Evolutionary conservation across 2,329 filamentous ascomycete genomes (phyloP).

Genomic region (Bertia moriformis): DNA sequence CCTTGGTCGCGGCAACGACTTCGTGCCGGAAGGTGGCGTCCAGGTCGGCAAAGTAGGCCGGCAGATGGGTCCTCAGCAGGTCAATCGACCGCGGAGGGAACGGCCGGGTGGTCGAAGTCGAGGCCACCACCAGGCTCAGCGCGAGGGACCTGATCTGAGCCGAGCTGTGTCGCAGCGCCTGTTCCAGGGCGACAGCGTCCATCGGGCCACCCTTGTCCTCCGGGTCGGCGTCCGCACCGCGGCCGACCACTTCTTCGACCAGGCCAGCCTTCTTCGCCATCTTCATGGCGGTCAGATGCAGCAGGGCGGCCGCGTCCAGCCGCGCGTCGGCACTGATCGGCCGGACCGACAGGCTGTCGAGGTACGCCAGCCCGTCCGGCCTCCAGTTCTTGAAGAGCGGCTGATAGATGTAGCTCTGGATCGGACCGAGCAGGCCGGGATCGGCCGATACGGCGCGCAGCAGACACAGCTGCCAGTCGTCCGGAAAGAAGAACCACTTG

Average conservation of each 20-base stretch:
- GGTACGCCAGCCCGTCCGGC: constrained; percentile 34
- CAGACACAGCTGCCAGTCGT: constrained; percentile 41
- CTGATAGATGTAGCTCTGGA: constrained; percentile 50
- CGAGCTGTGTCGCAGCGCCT: constrained; percentile 37
- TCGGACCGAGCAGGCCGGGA: constrained; percentile 38
- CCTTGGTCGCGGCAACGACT: constrained; percentile 58
- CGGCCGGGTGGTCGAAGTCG: constrained; percentile 59
- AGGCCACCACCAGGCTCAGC: constrained; percentile 65
- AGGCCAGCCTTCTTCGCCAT: constrained; percentile 57
- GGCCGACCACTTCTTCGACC: constrained; percentile 57
- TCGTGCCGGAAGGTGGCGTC: constrained; percentile 79
- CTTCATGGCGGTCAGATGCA: constrained; percentile 55
- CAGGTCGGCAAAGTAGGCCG: constrained; percentile 64
- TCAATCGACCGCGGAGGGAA: constrained; percentile 47
- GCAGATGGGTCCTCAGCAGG: constrained; percentile 50
- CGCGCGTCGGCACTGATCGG: constrained; percentile 26
- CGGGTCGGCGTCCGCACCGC: constrained; percentile 26
- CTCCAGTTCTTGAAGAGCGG: constrained; percentile 46
- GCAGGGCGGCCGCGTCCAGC: constrained; percentile 35
- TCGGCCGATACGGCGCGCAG: constrained; percentile 31
- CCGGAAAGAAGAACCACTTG: constrained; percentile 23
- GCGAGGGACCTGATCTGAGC: constrained; percentile 63
- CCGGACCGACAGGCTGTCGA: constrained; percentile 36
- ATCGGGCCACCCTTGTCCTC: constrained; percentile 16
- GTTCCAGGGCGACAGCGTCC: constrained; percentile 28